phyloP scores from a whole-genome alignment of 2,329 filamentous ascomycete species.

The Alternaria solani region DNA sequence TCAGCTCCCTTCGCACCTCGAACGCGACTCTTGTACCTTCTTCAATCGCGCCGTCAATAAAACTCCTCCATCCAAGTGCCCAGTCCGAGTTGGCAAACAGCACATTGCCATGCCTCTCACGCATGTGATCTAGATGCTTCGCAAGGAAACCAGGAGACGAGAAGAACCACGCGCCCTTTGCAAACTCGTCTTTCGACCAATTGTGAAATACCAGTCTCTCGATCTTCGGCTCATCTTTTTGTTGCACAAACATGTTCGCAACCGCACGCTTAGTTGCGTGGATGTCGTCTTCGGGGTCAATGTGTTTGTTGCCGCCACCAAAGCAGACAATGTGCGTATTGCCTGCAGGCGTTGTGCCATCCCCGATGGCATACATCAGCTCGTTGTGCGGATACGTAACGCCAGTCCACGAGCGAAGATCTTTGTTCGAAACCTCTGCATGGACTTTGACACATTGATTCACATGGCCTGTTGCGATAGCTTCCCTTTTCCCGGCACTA shows the following conservation, averaged over 20 bases:
- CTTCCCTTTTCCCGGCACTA: conserved; percentile 45
- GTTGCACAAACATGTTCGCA: too few species aligned
- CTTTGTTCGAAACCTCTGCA: conserved; percentile 53
- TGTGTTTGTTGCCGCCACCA: conserved; percentile 54
- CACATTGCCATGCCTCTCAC: conserved; percentile 54
- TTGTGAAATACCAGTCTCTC: conserved; percentile 56
- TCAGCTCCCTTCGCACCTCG: conserved; percentile 33
- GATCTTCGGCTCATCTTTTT: neutral
- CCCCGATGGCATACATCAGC: conserved; percentile 56
- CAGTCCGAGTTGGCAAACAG: conserved; percentile 60
- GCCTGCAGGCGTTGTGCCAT: conserved; percentile 52
- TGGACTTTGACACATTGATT: conserved; percentile 60
- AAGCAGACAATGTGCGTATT: conserved; percentile 61
- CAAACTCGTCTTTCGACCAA: conserved; percentile 59
- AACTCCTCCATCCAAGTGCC: conserved; percentile 60
- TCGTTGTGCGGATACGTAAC: conserved; percentile 56
- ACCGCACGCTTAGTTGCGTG: too few species aligned
- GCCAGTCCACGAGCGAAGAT: conserved; percentile 56
- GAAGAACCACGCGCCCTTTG: conserved; percentile 53
- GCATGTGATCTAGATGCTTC: conserved; percentile 53
- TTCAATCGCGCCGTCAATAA: conserved; percentile 61
- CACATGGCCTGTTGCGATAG: conserved; percentile 53
- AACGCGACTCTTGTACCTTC: conserved; percentile 53
- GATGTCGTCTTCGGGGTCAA: conserved; percentile 56
- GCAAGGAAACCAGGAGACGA: conserved; percentile 49